Evolutionary conservation across 352 stramenopile genomes (phyloP), one percentile per base, ranked within the genome.

Genomic region (Globisporangium irregulare): DNA sequence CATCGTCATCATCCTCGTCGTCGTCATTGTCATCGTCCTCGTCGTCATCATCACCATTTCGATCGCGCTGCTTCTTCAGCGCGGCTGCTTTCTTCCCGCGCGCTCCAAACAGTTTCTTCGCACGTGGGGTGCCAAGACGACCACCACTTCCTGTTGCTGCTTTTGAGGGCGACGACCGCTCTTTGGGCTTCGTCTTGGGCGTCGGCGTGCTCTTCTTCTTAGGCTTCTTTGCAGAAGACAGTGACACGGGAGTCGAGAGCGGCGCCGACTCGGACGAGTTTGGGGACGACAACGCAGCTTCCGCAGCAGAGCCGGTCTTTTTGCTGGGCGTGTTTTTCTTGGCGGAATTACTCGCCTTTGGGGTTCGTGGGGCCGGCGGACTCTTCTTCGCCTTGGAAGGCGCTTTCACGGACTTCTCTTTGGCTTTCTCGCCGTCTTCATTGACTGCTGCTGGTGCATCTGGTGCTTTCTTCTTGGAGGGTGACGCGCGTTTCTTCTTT

Each of bases 1-100:
- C 46, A 20, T 82, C 75, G 59, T 83, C 74, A 4, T 79, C 75
- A 18, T 71, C 63, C 6, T 73, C 56, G 10, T 73, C 64, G 14
- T 75, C 54, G 15, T 82, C 67, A 8, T 80, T 61, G 8, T 73
- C 60, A 1, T 70, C 69, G n/a, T 75, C 61, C 14, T 79, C 69
- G 14, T 71, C 64, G 10, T 75, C 54, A 24, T 68, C 54, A 38
- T 74, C 43, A 43, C 50, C 36, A 25, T 56, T 41, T 29, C 48
- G 27, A 15, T 64, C 43, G 54, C 9, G 38, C 53, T 55, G 41
- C 53, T 70, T 70, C 60, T 72, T 66, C 24, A 63, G 29, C 41
- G 59, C 58, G 12, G 59, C 24, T 20, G 60, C 66, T 29, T 69
- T 74, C 65, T 70, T 63, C 64, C 68, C 60, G 0, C 57, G 38